These are phyloP conservation scores for Dillenia suffruticosa DNA, from an alignment of 164 flowering plant genomes.

Conservation along the genomic window DNA sequence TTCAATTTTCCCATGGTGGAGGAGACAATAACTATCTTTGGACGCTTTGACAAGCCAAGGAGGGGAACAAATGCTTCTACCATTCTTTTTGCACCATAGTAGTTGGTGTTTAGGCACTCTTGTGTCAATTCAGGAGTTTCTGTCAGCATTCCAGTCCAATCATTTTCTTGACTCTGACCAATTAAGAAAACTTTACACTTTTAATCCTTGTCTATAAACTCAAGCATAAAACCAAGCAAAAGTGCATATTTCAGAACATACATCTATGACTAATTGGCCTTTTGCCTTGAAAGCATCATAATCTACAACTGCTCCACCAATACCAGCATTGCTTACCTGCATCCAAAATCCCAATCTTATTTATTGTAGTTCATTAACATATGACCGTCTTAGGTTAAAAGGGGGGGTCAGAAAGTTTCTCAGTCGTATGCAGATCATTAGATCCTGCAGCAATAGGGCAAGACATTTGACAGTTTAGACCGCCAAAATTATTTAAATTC, in stretches of 20 bases:
- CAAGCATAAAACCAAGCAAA: too few species aligned
- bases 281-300: slow-evolving; percentile 7
- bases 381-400: too few species aligned
- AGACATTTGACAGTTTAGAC: too few species aligned
- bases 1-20: slow-evolving; percentile 16
- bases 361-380: too few species aligned
- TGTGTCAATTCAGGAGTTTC: slow-evolving; percentile 11
- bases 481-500: too few species aligned
- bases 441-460: too few species aligned
- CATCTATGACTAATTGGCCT: too few species aligned
- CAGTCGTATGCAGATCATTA: too few species aligned
- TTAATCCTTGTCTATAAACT: too few species aligned
- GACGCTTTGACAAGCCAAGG: slow-evolving; percentile 15
- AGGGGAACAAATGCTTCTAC: slow-evolving; percentile 24
- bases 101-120: slow-evolving; percentile 25
- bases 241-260: too few species aligned
- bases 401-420: not conserved
- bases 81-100: slow-evolving; percentile 24
- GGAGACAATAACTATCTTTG: slow-evolving; percentile 21
- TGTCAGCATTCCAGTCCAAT: not conserved
- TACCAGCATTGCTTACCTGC: slow-evolving; percentile 46
- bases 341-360: not conserved
- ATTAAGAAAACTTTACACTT: too few species aligned
- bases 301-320: slow-evolving; percentile 13
- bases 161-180: not conserved